phyloP scores from a whole-genome alignment of 1,284 basidiomycete species.

The Apiotrichum laibachii region DNA sequence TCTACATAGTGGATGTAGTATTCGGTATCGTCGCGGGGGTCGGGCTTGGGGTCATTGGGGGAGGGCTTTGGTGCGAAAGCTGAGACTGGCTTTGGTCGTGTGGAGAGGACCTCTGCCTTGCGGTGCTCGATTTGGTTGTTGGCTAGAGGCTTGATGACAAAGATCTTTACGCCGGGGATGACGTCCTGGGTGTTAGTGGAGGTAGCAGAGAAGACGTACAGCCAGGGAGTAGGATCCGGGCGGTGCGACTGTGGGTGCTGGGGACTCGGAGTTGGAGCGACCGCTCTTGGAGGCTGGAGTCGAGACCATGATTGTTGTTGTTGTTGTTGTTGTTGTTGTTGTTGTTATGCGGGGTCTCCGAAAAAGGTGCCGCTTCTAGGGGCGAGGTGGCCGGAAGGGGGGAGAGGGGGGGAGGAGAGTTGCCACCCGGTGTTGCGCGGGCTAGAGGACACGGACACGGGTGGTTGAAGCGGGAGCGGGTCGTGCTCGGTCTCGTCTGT shows the following conservation, averaged over 20 bases:
- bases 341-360: neutral
- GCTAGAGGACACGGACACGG: too few relatives aligned
- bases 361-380: neutral
- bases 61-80: constrained; percentile 60
- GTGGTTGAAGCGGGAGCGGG: too few relatives aligned
- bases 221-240: constrained; percentile 73
- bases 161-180: constrained; percentile 88
- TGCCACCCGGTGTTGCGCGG: neutral
- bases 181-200: constrained; percentile 61
- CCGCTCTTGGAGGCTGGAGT: constrained; percentile 38
- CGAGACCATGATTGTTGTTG: constrained; percentile 33
- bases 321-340: neutral
- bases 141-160: constrained; percentile 71
- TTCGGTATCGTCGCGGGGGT: constrained; percentile 68
- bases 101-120: constrained; percentile 87
- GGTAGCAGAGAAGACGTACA: constrained; percentile 53
- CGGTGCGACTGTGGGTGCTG: constrained; percentile 58
- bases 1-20: constrained; percentile 97
- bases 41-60: constrained; percentile 53
- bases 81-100: constrained; percentile 67
- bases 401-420: neutral
- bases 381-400: too few relatives aligned
- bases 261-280: constrained; percentile 38
- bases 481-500: too few relatives aligned
- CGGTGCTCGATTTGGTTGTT: constrained; percentile 78